These are phyloP conservation scores for Fusarium globosum DNA, from an alignment of 2,329 filamentous ascomycete genomes.

Conservation along the genomic window DNA sequence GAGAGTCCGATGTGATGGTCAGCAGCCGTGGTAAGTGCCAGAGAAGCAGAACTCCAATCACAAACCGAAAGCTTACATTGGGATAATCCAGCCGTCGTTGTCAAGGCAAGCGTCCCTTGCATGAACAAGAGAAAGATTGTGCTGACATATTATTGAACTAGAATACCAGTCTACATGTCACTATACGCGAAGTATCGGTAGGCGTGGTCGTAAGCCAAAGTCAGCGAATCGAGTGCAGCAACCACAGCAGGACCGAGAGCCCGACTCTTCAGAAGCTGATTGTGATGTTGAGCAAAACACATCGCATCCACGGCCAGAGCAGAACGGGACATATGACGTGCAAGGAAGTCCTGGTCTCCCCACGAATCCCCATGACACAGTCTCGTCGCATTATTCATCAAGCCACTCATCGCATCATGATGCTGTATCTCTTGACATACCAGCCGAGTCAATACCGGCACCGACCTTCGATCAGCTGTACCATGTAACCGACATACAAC, in stretches of 20 bases:
- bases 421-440: background rate
- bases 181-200: background rate
- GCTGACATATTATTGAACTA: rapidly evolving
- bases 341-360: background rate
- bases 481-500: background rate
- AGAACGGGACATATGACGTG: background rate
- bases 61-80: rapidly evolving
- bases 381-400: background rate
- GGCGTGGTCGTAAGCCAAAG: background rate
- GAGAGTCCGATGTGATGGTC: background rate
- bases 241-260: background rate
- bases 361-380: background rate
- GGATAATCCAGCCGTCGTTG: background rate
- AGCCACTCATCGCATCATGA: background rate
- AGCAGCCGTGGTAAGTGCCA: background rate
- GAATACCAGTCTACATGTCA: background rate
- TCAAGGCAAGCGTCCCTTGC: background rate
- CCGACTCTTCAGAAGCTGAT: background rate
- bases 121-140: background rate
- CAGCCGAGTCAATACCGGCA: background rate
- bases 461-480: background rate
- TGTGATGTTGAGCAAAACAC: background rate
- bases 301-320: background rate
- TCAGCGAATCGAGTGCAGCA: background rate
- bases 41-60: background rate